phyloP scores from a whole-genome alignment of 2,329 filamentous ascomycete genomes.

The Aspergillus calidoustus region DNA sequence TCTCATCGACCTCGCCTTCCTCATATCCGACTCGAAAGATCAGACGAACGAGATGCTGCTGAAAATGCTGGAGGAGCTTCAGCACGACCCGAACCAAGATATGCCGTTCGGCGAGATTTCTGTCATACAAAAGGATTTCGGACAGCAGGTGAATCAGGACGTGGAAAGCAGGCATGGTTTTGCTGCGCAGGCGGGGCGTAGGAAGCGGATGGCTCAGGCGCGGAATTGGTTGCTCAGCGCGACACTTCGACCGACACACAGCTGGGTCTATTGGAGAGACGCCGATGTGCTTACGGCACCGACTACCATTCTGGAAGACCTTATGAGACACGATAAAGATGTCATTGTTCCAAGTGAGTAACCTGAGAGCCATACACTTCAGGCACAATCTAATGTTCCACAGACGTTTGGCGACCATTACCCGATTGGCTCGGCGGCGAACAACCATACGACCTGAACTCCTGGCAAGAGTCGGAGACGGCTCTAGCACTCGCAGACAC shows the following conservation, averaged over 20 bases:
- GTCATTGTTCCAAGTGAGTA: constrained; percentile 95
- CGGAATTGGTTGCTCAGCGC: constrained; percentile 96
- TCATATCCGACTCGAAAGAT: constrained; percentile 97
- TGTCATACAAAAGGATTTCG: constrained; percentile 98
- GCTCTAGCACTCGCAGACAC: constrained; percentile 91
- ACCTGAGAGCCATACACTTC: neutral
- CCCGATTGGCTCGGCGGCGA: constrained; percentile 98
- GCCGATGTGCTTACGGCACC: constrained; percentile 98
- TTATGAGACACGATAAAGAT: constrained; percentile 99
- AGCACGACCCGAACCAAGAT: constrained; percentile 76
- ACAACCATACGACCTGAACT: constrained; percentile 97
- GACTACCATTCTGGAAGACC: constrained; percentile 92
- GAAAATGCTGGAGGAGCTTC: constrained; percentile 75
- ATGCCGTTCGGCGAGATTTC: constrained; percentile 94
- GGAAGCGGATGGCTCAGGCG: constrained; percentile 97
- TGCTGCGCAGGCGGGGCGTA: constrained; percentile 87
- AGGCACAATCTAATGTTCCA: constrained; percentile 24
- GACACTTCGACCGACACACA: constrained; percentile 89
- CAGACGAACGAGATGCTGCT: constrained; percentile 78
- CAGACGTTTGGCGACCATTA: constrained; percentile 96
- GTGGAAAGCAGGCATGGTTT: constrained; percentile 98
- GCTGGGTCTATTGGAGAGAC: constrained; percentile 99
- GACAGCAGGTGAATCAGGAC: constrained; percentile 96
- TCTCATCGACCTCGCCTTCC: constrained; percentile 92
- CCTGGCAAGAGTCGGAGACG: constrained; percentile 98